Percentiles rank a stretch among this genome's conserved stretches.
phyloP scores from a whole-genome alignment of 257 asterid genomes.

The Capsicum rhomboideum region DNA sequence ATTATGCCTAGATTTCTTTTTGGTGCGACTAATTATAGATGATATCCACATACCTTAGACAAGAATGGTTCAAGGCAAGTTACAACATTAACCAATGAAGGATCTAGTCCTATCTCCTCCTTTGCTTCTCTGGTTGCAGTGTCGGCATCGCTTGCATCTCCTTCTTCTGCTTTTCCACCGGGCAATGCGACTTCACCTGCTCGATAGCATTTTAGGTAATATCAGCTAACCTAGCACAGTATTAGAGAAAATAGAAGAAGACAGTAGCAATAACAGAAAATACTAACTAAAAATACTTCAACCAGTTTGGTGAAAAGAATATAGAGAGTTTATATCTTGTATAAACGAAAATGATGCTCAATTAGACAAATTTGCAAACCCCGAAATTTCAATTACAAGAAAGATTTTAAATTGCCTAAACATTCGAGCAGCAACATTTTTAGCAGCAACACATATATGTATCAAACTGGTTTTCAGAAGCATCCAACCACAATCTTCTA shows the following conservation, averaged over 20 bases:
- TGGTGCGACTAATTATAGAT: not conserved
- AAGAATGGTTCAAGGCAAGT: conserved; percentile 90
- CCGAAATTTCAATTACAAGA: not conserved
- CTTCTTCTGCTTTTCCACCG: conserved; percentile 91
- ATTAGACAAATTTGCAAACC: not conserved
- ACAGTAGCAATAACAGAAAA: not conserved
- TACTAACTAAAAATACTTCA: not conserved
- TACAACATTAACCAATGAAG: conserved; percentile 64
- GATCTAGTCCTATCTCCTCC: conserved; percentile 95
- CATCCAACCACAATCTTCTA: not conserved
- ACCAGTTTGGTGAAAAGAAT: not conserved
- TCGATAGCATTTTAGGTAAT: not conserved
- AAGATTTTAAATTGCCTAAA: not conserved
- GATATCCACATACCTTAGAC: conserved; percentile 58
- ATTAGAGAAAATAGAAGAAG: not conserved
- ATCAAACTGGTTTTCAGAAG: conserved; percentile 2
- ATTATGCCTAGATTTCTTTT: too few species aligned
- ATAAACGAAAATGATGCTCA: not conserved
- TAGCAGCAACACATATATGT: not conserved
- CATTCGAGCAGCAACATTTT: not conserved
- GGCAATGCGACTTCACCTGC: conserved; percentile 94
- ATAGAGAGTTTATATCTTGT: not conserved
- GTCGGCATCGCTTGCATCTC: conserved; percentile 62
- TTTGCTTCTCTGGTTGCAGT: conserved; percentile 91
- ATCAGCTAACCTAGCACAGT: not conserved